phyloP scores from a whole-genome alignment of 148 eudicot species.

The Silene uniflora region DNA sequence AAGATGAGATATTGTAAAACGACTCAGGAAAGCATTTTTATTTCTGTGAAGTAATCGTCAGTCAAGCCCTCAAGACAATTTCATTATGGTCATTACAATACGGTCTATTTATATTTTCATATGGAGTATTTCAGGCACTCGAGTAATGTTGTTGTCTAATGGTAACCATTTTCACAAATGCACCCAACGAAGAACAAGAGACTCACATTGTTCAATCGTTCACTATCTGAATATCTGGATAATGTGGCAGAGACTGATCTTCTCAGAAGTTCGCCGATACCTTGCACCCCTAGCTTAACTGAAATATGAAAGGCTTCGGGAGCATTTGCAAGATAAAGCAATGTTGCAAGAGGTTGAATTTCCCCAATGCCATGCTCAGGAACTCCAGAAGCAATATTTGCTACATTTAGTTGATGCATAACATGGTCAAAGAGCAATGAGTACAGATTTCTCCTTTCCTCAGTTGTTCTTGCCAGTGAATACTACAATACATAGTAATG shows the following conservation, averaged over 20 bases:
- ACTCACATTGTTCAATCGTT: slow-evolving; percentile 58
- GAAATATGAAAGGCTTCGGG: slow-evolving; percentile 94
- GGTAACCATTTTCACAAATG: slow-evolving; percentile 7
- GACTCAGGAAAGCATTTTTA: background rate
- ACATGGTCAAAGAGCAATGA: slow-evolving; percentile 87
- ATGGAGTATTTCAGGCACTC: background rate
- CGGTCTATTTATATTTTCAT: background rate
- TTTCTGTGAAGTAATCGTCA: background rate
- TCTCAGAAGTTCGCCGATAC: slow-evolving; percentile 76
- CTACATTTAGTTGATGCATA: slow-evolving; percentile 67
- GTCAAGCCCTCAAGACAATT: background rate
- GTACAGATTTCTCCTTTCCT: slow-evolving; percentile 81
- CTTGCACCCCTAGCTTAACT: slow-evolving; percentile 85
- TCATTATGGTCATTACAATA: background rate
- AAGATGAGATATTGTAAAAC: background rate
- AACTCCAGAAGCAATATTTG: slow-evolving; percentile 57
- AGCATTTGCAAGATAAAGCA: slow-evolving; percentile 88
- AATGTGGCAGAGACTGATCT: slow-evolving; percentile 72
- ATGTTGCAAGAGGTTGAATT: slow-evolving; percentile 75
- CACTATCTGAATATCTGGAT: slow-evolving; percentile 75
- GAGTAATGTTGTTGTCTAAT: background rate
- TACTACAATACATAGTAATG: slow-evolving; percentile 49
- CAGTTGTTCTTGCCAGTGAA: slow-evolving; percentile 83
- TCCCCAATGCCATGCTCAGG: slow-evolving; percentile 75
- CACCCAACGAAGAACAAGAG: background rate